Base-by-base conservation (phyloP, 108 stramenopile genomes). In the Cyclostephanos invisitatus region DNA sequence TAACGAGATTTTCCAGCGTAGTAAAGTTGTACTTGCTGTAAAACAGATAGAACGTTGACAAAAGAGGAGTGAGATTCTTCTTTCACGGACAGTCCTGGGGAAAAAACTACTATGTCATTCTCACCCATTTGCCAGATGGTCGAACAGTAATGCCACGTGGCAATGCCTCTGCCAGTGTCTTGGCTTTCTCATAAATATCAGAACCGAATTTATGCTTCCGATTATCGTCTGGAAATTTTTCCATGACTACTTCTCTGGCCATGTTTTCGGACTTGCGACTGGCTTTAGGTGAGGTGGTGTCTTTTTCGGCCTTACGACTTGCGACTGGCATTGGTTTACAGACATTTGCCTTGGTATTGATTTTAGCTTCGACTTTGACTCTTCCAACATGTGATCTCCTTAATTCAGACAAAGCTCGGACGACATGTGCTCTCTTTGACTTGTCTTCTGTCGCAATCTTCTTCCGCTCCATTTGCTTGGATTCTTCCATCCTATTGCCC, bases 1-100 rank as follows among this genome's bases (percentile, higher is more conserved):
- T 93, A 93, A 48, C 89, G 64, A 36, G 88, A 89, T 62, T 91
- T 93, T 18, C 92, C 92, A 10, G 85, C 81, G 70, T 86, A 93
- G 63, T 93, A 93, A 15, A 91, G 55, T 49, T 93, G 92, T 11
- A 89, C 92, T 85, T 93, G 92, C 73, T 74, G 60, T 68, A 46
- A 35, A 46, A 46, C 11, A 49, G 10, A n/a, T 49, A 8, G 48
- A 48, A 65, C n/a, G 0, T 32, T 36, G 48, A 24, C 24, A 4
- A 40, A 10, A 29, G 64, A 61, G 38, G 5, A 37, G 58, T 46
- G 44, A 15, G 44, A 46, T 14, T 15, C 2, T 14, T 46, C 44
- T 46, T 1, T 46, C 44, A 15, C 14, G 44, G 3, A 46, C 14
- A 59, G 15, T 15, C 3, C 3, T 36, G 1, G 20, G 1, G n/a